phyloP scores from a whole-genome alignment of 208 protist species.

The Wallacemonas collosoma region DNA sequence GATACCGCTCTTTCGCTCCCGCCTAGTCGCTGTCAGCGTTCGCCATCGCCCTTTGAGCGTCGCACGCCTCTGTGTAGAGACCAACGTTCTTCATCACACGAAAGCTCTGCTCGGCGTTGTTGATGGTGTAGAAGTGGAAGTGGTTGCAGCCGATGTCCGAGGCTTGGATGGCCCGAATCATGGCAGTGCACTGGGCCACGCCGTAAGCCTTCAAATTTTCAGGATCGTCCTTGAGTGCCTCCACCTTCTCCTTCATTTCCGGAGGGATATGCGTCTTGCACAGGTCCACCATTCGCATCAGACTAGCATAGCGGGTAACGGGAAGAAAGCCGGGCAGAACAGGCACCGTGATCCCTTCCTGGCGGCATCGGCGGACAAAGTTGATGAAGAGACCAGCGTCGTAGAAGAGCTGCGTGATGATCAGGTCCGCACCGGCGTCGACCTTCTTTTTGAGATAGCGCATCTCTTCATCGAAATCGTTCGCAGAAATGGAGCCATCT shows the following conservation, averaged over 20 bases:
- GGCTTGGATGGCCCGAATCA: conserved; percentile 60
- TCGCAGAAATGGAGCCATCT: conserved; percentile 56
- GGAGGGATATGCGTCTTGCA: conserved; percentile 72
- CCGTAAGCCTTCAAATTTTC: conserved; percentile 63
- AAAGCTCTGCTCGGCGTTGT: conserved; percentile 42
- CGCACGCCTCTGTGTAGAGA: conserved; percentile 33
- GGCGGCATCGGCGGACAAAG: conserved; percentile 88
- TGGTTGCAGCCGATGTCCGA: conserved; percentile 59
- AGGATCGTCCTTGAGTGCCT: conserved; percentile 63
- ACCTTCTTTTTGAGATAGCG: conserved; percentile 95
- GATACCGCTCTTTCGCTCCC: no score
- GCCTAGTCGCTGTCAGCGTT: not conserved
- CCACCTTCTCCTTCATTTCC: conserved; percentile 47
- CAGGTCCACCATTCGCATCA: conserved; percentile 69
- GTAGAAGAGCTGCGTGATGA: conserved; percentile 98
- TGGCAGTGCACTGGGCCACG: conserved; percentile 54
- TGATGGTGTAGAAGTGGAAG: conserved; percentile 84
- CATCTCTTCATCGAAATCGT: conserved; percentile 82
- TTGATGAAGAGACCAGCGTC: conserved; percentile 90
- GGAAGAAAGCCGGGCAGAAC: conserved; percentile 96
- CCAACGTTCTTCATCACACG: conserved; percentile 46
- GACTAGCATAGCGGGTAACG: conserved; percentile 74
- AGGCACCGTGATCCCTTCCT: conserved; percentile 91
- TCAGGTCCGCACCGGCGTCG: conserved; percentile 95
- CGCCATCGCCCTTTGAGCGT: not conserved